phyloP scores from a whole-genome alignment of 2,329 filamentous ascomycete species.

The Penicillium hesseltinei region DNA sequence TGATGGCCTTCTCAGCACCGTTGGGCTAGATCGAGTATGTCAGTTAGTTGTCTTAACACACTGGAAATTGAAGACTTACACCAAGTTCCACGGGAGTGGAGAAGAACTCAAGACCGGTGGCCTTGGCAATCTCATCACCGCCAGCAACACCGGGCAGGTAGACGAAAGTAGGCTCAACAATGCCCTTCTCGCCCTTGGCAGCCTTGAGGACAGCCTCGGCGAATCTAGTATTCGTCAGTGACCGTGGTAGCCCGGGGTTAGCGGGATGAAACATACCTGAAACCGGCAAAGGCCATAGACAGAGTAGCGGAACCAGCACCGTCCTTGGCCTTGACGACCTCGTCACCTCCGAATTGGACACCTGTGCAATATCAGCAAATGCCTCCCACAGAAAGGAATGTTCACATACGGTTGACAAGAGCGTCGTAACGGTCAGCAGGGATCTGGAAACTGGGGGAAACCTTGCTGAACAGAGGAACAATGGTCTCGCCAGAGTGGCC shows the following conservation, averaged over 20 bases:
- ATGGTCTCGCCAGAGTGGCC: constrained; percentile 98
- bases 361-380: constrained; percentile 41
- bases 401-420: constrained; percentile 72
- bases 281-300: constrained; percentile 94
- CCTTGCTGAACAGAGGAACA: constrained; percentile 93
- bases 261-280: constrained; percentile 60
- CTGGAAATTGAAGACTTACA: constrained; percentile 56
- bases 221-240: constrained; percentile 59
- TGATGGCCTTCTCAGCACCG: constrained; percentile 80
- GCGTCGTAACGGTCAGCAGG: constrained; percentile 86
- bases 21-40: constrained; percentile 58
- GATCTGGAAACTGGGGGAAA: constrained; percentile 74
- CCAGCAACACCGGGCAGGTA: constrained; percentile 89
- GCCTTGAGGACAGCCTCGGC: constrained; percentile 93
- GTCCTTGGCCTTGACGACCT: constrained; percentile 94
- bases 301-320: constrained; percentile 86
- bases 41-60: constrained; percentile 18
- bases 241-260: constrained; percentile 10
- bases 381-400: not conserved
- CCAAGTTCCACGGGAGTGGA: constrained; percentile 94
- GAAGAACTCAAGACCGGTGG: constrained; percentile 87
- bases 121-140: constrained; percentile 80
- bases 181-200: constrained; percentile 81
- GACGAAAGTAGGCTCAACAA: constrained; percentile 92
- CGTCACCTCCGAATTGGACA: constrained; percentile 96